Evolutionary conservation across 352 stramenopile species (phyloP).

Genomic region (Phytopythium helicoides): DNA sequence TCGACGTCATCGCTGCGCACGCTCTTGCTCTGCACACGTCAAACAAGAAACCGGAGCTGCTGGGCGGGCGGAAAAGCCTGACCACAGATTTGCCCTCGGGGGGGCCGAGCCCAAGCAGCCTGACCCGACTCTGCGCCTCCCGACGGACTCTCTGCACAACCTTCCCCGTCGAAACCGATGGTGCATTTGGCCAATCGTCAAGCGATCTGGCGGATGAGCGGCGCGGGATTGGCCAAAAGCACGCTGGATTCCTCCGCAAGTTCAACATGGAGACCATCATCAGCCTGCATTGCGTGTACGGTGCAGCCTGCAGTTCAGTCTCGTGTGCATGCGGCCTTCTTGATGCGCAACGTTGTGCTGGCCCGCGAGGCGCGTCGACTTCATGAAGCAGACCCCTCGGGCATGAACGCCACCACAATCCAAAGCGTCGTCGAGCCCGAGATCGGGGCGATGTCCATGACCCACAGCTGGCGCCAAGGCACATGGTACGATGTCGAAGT

Average conservation of each 20-base stretch:
- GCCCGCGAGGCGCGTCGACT: too few relatives aligned
- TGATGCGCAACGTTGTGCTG: too few relatives aligned
- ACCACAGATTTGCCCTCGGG: not conserved
- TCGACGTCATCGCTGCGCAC: constrained; percentile 5
- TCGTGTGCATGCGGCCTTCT: constrained; percentile 1
- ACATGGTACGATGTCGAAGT: too few relatives aligned
- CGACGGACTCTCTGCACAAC: not conserved
- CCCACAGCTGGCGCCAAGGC: too few relatives aligned
- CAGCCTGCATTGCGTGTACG: constrained; percentile 1
- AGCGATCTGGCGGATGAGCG: not conserved
- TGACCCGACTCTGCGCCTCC: not conserved
- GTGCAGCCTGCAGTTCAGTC: too few relatives aligned
- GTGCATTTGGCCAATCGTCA: not conserved
- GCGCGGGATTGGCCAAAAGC: not conserved
- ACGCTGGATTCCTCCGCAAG: constrained; percentile 2
- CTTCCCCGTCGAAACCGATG: not conserved
- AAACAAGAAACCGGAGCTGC: not conserved
- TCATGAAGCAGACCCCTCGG: too few relatives aligned
- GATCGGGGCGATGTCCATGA: too few relatives aligned
- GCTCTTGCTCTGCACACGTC: constrained; percentile 2
- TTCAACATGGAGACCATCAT: constrained; percentile 3
- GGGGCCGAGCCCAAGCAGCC: constrained; percentile 5
- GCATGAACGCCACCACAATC: too few relatives aligned
- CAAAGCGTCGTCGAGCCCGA: too few relatives aligned
- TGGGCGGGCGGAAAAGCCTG: not conserved